Evolutionary conservation across 2,329 filamentous ascomycete genomes (phyloP).

Genomic region (Penicillium corylophilum): DNA sequence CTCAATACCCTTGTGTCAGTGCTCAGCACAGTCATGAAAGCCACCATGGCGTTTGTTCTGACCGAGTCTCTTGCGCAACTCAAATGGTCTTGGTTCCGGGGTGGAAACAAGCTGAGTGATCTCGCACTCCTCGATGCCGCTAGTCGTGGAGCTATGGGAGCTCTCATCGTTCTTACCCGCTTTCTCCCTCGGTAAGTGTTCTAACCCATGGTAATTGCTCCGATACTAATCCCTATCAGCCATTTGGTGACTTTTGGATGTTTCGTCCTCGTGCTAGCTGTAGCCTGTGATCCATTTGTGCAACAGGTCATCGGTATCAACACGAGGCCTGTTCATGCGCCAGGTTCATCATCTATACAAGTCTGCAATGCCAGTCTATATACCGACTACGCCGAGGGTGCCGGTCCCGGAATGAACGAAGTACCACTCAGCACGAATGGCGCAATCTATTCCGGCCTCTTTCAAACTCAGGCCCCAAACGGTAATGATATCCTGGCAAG

Average conservation of each 20-base stretch:
- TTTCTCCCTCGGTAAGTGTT: constrained; percentile 25
- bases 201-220: not conserved
- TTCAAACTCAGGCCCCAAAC: constrained; percentile 18
- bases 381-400: constrained; percentile 20
- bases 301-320: constrained; percentile 30
- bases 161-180: constrained; percentile 26
- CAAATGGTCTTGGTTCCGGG: constrained; percentile 38
- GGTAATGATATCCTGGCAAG: constrained; percentile 19
- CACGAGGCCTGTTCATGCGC: constrained; percentile 15
- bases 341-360: constrained; percentile 16
- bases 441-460: constrained; percentile 33
- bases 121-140: constrained; percentile 35
- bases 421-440: constrained; percentile 25
- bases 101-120: constrained; percentile 28
- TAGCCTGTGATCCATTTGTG: constrained; percentile 31
- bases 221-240: constrained; percentile 8
- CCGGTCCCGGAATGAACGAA: constrained; percentile 23
- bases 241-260: constrained; percentile 30
- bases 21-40: constrained; percentile 30
- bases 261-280: constrained; percentile 27
- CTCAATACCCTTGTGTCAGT: constrained; percentile 36
- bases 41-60: constrained; percentile 29
- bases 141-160: constrained; percentile 32
- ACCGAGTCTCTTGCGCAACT: constrained; percentile 33
- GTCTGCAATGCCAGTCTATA: constrained; percentile 23